These are phyloP conservation scores for Capronia coronata DNA, from an alignment of 2,329 filamentous ascomycete genomes.

Conservation along the genomic window DNA sequence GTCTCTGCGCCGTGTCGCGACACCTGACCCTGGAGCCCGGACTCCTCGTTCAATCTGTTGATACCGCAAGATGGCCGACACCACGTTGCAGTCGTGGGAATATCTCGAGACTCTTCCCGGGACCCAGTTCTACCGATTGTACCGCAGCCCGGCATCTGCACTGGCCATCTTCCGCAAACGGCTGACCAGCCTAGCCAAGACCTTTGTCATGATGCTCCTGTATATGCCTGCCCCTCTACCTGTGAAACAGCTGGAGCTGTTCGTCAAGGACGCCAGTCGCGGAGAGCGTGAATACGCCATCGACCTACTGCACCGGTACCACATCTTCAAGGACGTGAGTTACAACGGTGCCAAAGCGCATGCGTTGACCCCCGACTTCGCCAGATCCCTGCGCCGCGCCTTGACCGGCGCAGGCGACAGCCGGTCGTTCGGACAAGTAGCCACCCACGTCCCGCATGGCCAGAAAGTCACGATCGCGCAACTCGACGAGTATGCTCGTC, in stretches of 20 bases:
- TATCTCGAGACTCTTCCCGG: conserved; percentile 89
- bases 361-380: conserved; percentile 73
- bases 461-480: conserved; percentile 61
- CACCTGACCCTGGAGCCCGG: too few species aligned
- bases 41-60: too few species aligned
- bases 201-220: conserved; percentile 88
- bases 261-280: conserved; percentile 66
- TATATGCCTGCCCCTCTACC: conserved; percentile 79
- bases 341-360: conserved; percentile 62
- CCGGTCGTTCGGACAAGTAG: conserved; percentile 85
- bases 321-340: conserved; percentile 67
- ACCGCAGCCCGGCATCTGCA: conserved; percentile 91
- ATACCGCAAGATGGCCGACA: conserved; percentile 18
- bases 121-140: conserved; percentile 82
- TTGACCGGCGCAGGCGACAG: conserved; percentile 81
- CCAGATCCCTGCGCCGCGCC: conserved; percentile 72
- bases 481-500: conserved; percentile 76
- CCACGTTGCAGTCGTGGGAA: conserved; percentile 60
- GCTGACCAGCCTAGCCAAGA: conserved; percentile 90
- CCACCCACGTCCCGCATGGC: conserved; percentile 58
- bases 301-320: conserved; percentile 72
- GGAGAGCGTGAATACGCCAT: conserved; percentile 77
- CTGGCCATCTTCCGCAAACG: conserved; percentile 96
- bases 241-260: conserved; percentile 73
- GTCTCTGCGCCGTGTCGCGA: too few species aligned